Percentiles rank a stretch among this genome's conserved stretches.
These are phyloP conservation scores for Gloeopeniophorella convolvens DNA, from an alignment of 768 basidiomycete genomes.

Conservation along the genomic window DNA sequence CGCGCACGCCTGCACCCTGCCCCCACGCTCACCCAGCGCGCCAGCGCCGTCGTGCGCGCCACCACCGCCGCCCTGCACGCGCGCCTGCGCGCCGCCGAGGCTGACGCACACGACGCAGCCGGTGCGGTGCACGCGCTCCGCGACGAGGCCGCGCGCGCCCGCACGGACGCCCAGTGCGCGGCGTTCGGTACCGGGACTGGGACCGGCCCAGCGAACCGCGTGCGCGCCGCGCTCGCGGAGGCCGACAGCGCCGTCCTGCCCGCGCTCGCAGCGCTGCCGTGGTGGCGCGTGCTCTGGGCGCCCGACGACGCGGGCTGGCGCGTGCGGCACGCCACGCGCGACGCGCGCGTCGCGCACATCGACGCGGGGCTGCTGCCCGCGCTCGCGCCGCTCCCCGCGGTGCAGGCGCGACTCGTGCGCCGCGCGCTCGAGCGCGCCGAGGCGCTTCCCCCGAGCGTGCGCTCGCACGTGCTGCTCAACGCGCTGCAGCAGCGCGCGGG, in stretches of 20 bases:
- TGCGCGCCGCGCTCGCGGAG: slow-evolving; percentile 3
- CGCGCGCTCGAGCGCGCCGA: neutral
- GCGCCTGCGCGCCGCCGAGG: neutral
- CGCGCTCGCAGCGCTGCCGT: slow-evolving; percentile 3
- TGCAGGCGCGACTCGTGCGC: neutral
- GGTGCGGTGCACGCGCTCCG: neutral
- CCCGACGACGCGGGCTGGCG: slow-evolving; percentile 19
- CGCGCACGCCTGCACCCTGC: slow-evolving; percentile 3
- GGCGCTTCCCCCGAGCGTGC: slow-evolving; percentile 14
- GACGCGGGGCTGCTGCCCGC: slow-evolving; percentile 9
- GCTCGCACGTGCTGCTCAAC: slow-evolving; percentile 22
- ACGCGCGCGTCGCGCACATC: slow-evolving; percentile 15
- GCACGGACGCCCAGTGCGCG: neutral
- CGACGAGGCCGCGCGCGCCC: neutral
- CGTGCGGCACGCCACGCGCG: slow-evolving; percentile 2
- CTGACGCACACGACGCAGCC: slow-evolving; percentile 7
- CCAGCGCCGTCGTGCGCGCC: slow-evolving; percentile 6
- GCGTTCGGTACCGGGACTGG: slow-evolving; percentile 14
- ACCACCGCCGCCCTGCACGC: neutral
- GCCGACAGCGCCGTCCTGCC: slow-evolving; percentile 7
- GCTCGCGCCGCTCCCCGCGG: slow-evolving; percentile 9
- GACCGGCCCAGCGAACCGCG: too few relatives aligned
- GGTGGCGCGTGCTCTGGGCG: slow-evolving; percentile 16
- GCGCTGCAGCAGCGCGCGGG: slow-evolving; percentile 17
- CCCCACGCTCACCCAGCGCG: slow-evolving; percentile 5